Conservation (phyloP, 768 basidiomycete genomes). For the Phaffia australis region DNA sequence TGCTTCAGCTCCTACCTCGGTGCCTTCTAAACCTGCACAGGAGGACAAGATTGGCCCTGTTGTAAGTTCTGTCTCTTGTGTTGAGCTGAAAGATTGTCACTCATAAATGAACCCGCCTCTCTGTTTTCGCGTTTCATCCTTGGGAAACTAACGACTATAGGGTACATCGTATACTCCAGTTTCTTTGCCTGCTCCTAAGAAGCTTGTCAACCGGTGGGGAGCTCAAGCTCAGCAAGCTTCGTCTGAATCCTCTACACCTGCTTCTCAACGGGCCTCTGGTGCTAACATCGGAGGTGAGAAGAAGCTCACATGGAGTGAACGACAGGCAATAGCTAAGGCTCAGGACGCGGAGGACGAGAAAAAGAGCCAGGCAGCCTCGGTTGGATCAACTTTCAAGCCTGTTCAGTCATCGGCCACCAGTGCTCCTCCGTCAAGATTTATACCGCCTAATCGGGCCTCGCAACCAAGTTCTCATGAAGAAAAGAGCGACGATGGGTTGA, state of each 20-base stretch:
- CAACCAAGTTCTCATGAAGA: not conserved
- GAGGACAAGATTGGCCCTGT: slow-evolving; percentile 78
- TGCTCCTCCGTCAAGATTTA: slow-evolving; percentile 2
- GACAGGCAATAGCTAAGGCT: slow-evolving; percentile 82
- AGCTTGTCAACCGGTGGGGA: slow-evolving; percentile 57
- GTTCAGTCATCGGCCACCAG: slow-evolving; percentile 3
- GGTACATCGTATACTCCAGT: slow-evolving; percentile 86
- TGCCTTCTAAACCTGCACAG: slow-evolving; percentile 52
- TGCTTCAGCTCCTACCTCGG: no score
- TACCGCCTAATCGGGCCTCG: not conserved
- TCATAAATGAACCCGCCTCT: not conserved
- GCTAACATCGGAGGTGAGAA: slow-evolving; percentile 43
- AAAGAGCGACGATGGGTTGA: slow-evolving; percentile 4
- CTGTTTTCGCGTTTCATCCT: not conserved
- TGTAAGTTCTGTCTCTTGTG: slow-evolving; percentile 33
- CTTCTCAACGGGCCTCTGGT: slow-evolving; percentile 31
- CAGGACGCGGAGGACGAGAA: slow-evolving; percentile 68
- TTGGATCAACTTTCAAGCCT: not conserved
- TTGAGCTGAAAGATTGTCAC: no score
- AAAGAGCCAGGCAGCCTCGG: slow-evolving; percentile 44
- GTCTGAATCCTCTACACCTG: slow-evolving; percentile 6
- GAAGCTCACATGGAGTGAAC: slow-evolving; percentile 87
- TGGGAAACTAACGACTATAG: slow-evolving; percentile 26
- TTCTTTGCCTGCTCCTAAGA: slow-evolving; percentile 69
- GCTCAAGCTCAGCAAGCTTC: slow-evolving; percentile 26